Evolutionary conservation across 306 rosid genomes (phyloP).

Genomic region (Inga leiocalycina): DNA sequence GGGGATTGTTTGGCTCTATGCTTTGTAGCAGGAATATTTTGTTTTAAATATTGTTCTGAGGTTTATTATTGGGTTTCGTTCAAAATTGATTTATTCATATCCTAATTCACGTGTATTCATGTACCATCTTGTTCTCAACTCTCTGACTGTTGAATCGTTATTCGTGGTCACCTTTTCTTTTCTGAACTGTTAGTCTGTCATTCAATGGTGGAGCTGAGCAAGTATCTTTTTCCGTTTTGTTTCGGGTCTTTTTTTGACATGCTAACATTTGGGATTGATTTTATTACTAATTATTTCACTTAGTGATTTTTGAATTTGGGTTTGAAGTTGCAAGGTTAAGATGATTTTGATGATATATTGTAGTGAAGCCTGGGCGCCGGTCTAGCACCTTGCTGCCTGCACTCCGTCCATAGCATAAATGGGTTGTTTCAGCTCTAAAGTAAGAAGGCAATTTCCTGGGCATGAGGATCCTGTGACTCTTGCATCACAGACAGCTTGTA

Average conservation of each 20-base stretch:
- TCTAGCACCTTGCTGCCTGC: slow-evolving; percentile 37
- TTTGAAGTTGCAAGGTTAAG: slow-evolving; percentile 51
- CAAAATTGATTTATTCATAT: neutral
- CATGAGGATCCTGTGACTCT: slow-evolving; percentile 79
- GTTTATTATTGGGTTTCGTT: slow-evolving; percentile 4
- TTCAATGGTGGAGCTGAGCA: neutral
- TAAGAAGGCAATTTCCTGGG: slow-evolving; percentile 65
- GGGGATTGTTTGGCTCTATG: neutral
- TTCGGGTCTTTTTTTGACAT: neutral
- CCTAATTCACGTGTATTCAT: neutral
- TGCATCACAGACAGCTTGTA: slow-evolving; percentile 94
- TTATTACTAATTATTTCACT: slow-evolving; percentile 36
- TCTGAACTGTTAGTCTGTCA: slow-evolving; percentile 24
- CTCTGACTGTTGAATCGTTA: slow-evolving; percentile 17
- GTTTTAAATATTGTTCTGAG: neutral
- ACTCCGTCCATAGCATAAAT: slow-evolving; percentile 53
- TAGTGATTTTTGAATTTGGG: slow-evolving; percentile 38
- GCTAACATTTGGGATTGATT: slow-evolving; percentile 28
- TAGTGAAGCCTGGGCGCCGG: slow-evolving; percentile 50
- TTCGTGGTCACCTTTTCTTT: slow-evolving; percentile 14
- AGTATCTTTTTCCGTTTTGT: neutral
- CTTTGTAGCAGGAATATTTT: neutral
- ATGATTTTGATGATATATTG: slow-evolving; percentile 55
- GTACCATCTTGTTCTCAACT: slow-evolving; percentile 1
- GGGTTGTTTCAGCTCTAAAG: slow-evolving; percentile 87